Conservation (phyloP, 2,329 filamentous ascomycete species). For the Cladophialophora exuberans region DNA sequence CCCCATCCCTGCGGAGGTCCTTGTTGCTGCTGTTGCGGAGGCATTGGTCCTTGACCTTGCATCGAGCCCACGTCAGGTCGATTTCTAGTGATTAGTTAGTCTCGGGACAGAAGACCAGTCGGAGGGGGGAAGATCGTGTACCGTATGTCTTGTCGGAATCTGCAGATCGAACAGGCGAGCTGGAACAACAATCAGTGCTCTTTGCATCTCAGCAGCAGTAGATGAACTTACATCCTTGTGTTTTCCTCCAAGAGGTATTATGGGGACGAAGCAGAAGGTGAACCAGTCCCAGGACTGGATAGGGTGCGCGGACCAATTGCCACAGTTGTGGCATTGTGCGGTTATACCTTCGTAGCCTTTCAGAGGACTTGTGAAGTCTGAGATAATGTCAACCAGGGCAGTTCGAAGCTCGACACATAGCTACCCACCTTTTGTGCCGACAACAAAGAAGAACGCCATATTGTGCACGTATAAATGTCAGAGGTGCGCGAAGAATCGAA, state of each 20-base stretch:
- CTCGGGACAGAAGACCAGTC: background rate
- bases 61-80: slow-evolving; percentile 32
- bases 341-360: slow-evolving; percentile 51
- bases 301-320: slow-evolving; percentile 50
- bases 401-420: background rate
- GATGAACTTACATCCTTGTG: slow-evolving; percentile 32
- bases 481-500: no score
- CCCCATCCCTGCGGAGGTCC: slow-evolving; percentile 75
- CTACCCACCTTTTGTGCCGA: slow-evolving; percentile 29
- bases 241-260: slow-evolving; percentile 40
- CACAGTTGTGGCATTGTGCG: slow-evolving; percentile 52
- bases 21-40: slow-evolving; percentile 23
- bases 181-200: slow-evolving; percentile 11
- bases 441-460: slow-evolving; percentile 32
- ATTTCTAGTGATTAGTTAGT: slow-evolving; percentile 16
- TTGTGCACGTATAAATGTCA: no score
- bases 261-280: slow-evolving; percentile 48
- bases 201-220: background rate
- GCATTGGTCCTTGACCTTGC: slow-evolving; percentile 23
- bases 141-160: slow-evolving; percentile 33
- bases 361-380: slow-evolving; percentile 49
- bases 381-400: slow-evolving; percentile 11
- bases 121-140: background rate
- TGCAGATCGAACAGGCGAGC: slow-evolving; percentile 32
- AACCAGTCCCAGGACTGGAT: slow-evolving; percentile 51